Percentiles rank a stretch among this genome's conserved stretches.
These are phyloP conservation scores for Naganishia randhawae DNA, from an alignment of 768 basidiomycete genomes.

Conservation along the genomic window DNA sequence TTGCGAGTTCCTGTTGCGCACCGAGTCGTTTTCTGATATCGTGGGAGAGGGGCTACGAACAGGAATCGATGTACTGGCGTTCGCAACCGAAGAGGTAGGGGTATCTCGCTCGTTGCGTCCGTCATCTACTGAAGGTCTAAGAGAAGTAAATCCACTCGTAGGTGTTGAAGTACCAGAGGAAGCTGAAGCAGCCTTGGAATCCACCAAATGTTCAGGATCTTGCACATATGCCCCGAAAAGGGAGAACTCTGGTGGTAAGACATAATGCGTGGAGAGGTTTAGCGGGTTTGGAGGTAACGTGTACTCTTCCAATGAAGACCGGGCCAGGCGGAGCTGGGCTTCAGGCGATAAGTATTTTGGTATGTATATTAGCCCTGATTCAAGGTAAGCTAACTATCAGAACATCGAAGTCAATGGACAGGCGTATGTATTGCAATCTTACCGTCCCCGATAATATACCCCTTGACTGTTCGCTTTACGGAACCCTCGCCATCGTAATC, in stretches of 20 bases:
- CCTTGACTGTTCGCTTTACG: conserved; percentile 4
- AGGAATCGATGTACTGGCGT: not conserved
- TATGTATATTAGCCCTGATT: conserved; percentile 74
- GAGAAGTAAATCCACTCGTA: not conserved
- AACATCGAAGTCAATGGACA: not conserved
- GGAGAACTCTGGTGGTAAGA: conserved; percentile 63
- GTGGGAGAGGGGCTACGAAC: not conserved
- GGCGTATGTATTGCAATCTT: not conserved
- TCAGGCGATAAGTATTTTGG: conserved; percentile 65
- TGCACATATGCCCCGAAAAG: conserved; percentile 65
- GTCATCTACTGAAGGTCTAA: not conserved
- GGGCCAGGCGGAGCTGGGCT: conserved; percentile 66
- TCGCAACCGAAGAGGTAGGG: not conserved
- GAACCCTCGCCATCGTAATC: conserved; percentile 28
- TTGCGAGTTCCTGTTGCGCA: conserved; percentile 51
- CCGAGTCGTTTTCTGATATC: not conserved
- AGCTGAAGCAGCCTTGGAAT: conserved; percentile 30
- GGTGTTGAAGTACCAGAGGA: not conserved
- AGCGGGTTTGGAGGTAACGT: conserved; percentile 78
- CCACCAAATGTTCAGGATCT: conserved; percentile 32
- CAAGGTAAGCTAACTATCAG: not conserved
- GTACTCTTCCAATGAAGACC: conserved; percentile 71
- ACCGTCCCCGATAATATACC: conserved; percentile 40
- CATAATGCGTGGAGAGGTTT: conserved; percentile 82
- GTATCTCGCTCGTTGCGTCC: not conserved